Conservation (phyloP, 73 alveolate genomes). For the Paramecium primaurelia region DNA sequence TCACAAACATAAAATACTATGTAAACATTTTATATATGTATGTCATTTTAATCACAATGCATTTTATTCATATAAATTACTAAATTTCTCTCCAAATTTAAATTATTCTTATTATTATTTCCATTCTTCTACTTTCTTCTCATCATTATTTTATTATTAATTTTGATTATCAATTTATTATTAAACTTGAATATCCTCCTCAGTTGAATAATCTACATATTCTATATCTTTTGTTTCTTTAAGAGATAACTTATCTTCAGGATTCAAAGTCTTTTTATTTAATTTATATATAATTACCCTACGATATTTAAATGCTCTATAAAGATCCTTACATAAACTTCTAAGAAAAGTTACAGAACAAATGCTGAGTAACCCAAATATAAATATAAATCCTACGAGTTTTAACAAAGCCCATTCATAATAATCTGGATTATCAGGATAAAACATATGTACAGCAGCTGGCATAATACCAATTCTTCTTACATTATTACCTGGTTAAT, state of each 20-base stretch:
- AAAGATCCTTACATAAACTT: constrained; percentile 1
- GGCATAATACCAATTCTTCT: constrained; percentile 14
- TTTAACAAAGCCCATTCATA: neutral
- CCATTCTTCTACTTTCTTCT: neutral
- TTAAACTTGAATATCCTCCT: neutral
- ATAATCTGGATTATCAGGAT: neutral
- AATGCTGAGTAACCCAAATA: neutral
- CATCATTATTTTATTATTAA: neutral
- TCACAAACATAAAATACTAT: neutral
- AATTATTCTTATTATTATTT: neutral
- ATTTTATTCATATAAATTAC: neutral
- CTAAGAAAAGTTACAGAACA: neutral
- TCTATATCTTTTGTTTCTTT: neutral
- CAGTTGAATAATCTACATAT: neutral
- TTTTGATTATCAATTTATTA: neutral
- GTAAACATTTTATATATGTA: neutral
- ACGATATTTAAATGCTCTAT: constrained; percentile 8
- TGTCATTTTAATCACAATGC: neutral
- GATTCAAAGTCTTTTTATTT: neutral
- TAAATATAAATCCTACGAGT: neutral
- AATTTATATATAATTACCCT: neutral
- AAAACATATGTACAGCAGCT: neutral
- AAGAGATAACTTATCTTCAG: neutral
- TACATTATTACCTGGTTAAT: constrained; percentile 15
- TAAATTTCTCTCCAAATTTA: neutral